A percentile compares a stretch with the other conserved stretches of the same genome.
These are phyloP conservation scores for Lichtheimia ornata DNA, from an alignment of 371 early-diverging fungal species.

Conservation along the genomic window DNA sequence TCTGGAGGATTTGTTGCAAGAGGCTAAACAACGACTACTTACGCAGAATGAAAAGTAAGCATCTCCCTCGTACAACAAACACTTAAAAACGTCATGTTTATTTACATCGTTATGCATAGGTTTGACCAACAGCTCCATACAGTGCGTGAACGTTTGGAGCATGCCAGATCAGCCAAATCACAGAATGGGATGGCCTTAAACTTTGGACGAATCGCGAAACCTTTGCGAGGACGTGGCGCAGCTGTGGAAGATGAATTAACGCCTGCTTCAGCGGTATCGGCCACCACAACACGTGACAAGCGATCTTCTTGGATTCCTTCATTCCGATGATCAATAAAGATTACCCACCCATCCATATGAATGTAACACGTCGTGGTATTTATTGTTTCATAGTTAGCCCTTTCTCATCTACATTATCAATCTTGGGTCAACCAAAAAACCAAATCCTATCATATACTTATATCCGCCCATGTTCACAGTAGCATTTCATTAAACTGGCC, in stretches of 20 bases:
- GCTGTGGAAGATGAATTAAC: constrained; percentile 18
- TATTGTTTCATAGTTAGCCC: too few relatives aligned
- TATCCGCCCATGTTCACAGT: too few relatives aligned
- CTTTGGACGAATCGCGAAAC: constrained; percentile 91
- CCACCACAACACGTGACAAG: constrained; percentile 21
- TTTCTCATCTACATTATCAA: too few relatives aligned
- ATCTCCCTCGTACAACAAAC: neutral
- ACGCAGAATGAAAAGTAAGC: constrained; percentile 80
- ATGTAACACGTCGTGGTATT: too few relatives aligned
- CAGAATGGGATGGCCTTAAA: constrained; percentile 64
- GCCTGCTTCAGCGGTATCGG: constrained; percentile 1
- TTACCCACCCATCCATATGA: too few relatives aligned
- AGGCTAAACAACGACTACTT: constrained; percentile 69
- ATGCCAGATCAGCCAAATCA: constrained; percentile 66
- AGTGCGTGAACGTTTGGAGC: constrained; percentile 77
- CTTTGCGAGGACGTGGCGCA: constrained; percentile 81
- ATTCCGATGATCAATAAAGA: constrained; percentile 12
- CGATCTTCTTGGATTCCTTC: constrained; percentile 40
- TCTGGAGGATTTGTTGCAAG: constrained; percentile 81
- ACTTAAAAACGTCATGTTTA: neutral
- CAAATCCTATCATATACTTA: too few relatives aligned
- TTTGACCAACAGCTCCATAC: constrained; percentile 82
- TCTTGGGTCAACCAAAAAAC: too few relatives aligned
- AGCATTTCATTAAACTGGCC: too few relatives aligned
- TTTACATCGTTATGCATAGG: constrained; percentile 22